Conservation (phyloP, 2,329 filamentous ascomycete species). For the Hypoxylon sp. region DNA sequence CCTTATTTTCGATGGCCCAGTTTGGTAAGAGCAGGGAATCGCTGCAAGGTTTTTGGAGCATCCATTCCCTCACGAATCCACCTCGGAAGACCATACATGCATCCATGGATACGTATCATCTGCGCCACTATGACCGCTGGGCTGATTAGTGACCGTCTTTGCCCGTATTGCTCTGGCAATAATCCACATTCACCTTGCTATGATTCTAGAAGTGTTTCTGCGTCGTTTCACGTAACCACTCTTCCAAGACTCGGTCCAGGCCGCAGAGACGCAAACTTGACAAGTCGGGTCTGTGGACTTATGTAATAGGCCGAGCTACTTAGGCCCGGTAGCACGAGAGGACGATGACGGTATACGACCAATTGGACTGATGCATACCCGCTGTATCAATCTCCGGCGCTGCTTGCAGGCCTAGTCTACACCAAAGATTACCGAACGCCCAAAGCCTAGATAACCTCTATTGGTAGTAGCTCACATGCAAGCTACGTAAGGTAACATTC, state of each 20-base stretch:
- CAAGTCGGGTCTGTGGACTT: slow-evolving; percentile 24
- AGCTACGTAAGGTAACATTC: slow-evolving; percentile 15
- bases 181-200: slow-evolving; percentile 38
- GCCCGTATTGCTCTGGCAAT: slow-evolving; percentile 8
- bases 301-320: slow-evolving; percentile 34
- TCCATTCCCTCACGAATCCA: slow-evolving; percentile 29
- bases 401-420: slow-evolving; percentile 31
- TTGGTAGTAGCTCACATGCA: slow-evolving; percentile 35
- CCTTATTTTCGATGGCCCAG: slow-evolving; percentile 43
- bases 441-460: slow-evolving; percentile 17
- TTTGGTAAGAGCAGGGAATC: slow-evolving; percentile 48
- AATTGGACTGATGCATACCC: slow-evolving; percentile 35
- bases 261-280: slow-evolving; percentile 36
- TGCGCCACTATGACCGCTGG: slow-evolving; percentile 6
- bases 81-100: slow-evolving; percentile 27
- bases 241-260: slow-evolving; percentile 11
- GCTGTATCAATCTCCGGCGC: slow-evolving; percentile 39
- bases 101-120: slow-evolving; percentile 5
- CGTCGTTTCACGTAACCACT: slow-evolving; percentile 41
- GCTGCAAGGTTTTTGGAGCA: slow-evolving; percentile 44
- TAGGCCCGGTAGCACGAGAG: slow-evolving; percentile 25
- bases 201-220: slow-evolving; percentile 45
- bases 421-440: slow-evolving; percentile 33
- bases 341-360: slow-evolving; percentile 26
- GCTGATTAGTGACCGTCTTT: slow-evolving; percentile 24